These are phyloP conservation scores for Spatholobus suberectus DNA, from an alignment of 306 rosid species.

Conservation along the genomic window DNA sequence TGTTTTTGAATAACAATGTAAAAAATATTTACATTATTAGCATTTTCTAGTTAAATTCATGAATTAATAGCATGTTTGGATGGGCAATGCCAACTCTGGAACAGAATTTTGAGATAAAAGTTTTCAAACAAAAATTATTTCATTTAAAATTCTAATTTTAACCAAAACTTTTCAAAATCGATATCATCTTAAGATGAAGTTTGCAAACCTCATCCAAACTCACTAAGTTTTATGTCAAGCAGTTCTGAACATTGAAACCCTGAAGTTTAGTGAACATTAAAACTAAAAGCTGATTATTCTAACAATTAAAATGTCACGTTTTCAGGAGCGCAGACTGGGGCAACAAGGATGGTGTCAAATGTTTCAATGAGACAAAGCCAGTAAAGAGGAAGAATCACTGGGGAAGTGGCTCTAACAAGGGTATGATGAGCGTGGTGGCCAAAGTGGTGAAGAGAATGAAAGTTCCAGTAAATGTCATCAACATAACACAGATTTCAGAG, in stretches of 20 bases:
- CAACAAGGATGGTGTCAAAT: slow-evolving; percentile 46
- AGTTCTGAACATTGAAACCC: neutral
- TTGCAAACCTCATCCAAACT: neutral
- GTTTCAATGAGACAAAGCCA: slow-evolving; percentile 67
- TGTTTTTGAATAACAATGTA: too few relatives aligned
- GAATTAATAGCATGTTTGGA: too few relatives aligned
- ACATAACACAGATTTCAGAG: slow-evolving; percentile 88
- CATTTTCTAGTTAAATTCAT: too few relatives aligned
- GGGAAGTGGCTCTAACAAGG: slow-evolving; percentile 89
- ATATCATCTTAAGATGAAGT: neutral
- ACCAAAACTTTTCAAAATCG: neutral
- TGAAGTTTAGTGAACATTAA: neutral
- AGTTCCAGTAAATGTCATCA: slow-evolving; percentile 66
- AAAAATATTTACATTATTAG: too few relatives aligned
- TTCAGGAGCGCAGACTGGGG: slow-evolving; percentile 61
- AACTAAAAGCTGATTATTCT: neutral
- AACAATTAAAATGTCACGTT: slow-evolving; percentile 5
- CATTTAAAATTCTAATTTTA: neutral
- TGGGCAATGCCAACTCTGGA: too few relatives aligned
- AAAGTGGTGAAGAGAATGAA: slow-evolving; percentile 75
- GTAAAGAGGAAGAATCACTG: slow-evolving; percentile 70
- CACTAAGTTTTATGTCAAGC: neutral
- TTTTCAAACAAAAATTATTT: neutral
- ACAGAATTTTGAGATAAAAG: neutral
- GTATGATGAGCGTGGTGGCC: slow-evolving; percentile 73